phyloP scores from a whole-genome alignment of 306 rosid species.

The Prunus padus region DNA sequence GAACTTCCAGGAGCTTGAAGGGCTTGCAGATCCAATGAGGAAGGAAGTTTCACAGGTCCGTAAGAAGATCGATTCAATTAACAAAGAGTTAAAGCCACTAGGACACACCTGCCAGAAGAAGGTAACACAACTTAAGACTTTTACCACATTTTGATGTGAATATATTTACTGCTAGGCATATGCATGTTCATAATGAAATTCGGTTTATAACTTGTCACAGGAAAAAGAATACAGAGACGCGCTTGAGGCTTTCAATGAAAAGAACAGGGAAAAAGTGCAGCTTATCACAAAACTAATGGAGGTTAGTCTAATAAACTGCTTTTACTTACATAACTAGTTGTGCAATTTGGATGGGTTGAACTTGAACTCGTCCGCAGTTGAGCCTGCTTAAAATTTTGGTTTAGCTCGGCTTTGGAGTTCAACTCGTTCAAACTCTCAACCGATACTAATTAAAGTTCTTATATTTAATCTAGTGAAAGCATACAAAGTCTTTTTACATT shows the following conservation, averaged over 20 bases:
- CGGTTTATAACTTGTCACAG: conserved; percentile 38
- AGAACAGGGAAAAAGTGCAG: conserved; percentile 89
- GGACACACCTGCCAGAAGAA: conserved; percentile 94
- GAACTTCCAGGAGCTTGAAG: conserved; percentile 77
- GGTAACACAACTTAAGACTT: conserved; percentile 37
- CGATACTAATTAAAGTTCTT: not conserved
- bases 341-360: not conserved
- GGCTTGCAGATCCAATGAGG: conserved; percentile 89
- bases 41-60: conserved; percentile 81
- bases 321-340: not conserved
- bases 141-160: not conserved
- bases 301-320: conserved; percentile 30
- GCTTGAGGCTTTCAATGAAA: conserved; percentile 91
- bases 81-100: conserved; percentile 96
- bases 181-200: not conserved
- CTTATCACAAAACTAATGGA: conserved; percentile 78
- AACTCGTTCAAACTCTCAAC: not conserved
- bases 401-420: not conserved
- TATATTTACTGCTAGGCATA: not conserved
- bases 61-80: conserved; percentile 83
- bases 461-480: not conserved
- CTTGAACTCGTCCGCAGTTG: not conserved
- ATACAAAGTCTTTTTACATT: not conserved
- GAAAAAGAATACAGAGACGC: conserved; percentile 94
- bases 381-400: not conserved